Evolutionary conservation across 2,329 filamentous ascomycete species (phyloP).

Genomic region (Alternaria conjuncta): DNA sequence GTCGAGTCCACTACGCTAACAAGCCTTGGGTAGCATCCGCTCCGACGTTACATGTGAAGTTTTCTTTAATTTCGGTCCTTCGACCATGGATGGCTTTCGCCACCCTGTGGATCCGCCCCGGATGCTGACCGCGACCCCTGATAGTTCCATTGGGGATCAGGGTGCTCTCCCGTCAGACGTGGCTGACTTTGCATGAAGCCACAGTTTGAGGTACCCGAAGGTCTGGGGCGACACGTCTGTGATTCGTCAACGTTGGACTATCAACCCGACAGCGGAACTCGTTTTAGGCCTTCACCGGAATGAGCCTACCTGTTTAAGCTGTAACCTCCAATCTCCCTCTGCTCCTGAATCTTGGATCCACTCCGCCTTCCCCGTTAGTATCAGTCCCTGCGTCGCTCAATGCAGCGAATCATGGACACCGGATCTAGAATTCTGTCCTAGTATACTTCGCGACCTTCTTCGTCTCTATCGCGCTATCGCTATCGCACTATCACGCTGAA

Average conservation of each 20-base stretch:
- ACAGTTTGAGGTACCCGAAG: constrained; percentile 20
- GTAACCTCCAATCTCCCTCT: not conserved
- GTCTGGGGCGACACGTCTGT: not conserved
- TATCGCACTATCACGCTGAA: not conserved
- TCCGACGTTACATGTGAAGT: constrained; percentile 17
- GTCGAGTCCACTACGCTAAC: constrained; percentile 7
- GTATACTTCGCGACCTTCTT: not conserved
- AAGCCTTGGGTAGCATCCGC: constrained; percentile 23
- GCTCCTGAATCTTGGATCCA: constrained; percentile 4
- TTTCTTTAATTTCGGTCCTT: constrained; percentile 18
- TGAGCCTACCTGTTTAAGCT: constrained; percentile 5
- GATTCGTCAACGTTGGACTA: constrained; percentile 19
- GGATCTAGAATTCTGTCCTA: not conserved
- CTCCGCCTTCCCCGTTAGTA: constrained; percentile 9
- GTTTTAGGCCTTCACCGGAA: constrained; percentile 15
- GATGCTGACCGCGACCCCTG: not conserved
- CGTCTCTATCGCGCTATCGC: not conserved
- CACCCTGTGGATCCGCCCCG: constrained; percentile 8
- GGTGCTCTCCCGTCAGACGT: constrained; percentile 15
- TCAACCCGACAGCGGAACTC: constrained; percentile 17
- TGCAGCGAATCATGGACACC: constrained; percentile 12
- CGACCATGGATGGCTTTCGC: constrained; percentile 3
- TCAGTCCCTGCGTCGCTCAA: not conserved
- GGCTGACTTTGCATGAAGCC: constrained; percentile 30
- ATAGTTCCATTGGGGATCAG: constrained; percentile 3